These are phyloP conservation scores for Claviceps sp. DNA, from an alignment of 2,329 filamentous ascomycete species.

Conservation along the genomic window DNA sequence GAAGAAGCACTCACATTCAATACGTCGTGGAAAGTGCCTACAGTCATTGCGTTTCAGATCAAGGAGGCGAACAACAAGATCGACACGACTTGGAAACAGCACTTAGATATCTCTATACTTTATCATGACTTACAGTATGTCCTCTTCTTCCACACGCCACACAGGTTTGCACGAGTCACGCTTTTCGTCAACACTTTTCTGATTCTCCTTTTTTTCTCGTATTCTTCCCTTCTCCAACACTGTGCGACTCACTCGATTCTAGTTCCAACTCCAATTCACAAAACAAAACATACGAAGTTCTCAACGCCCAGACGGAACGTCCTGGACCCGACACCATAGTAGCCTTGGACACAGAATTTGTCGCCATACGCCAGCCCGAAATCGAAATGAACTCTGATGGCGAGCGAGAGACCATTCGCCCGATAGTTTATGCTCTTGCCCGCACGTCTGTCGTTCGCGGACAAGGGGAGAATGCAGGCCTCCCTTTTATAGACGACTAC, in stretches of 20 bases:
- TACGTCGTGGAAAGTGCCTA: conserved; percentile 82
- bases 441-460: conserved; percentile 83
- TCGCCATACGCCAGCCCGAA: conserved; percentile 81
- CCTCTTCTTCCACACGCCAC: not conserved
- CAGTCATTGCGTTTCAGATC: conserved; percentile 73
- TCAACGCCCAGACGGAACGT: conserved; percentile 46
- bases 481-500: conserved; percentile 94
- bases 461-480: conserved; percentile 59
- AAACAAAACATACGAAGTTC: conserved; percentile 43
- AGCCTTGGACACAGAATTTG: conserved; percentile 92
- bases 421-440: conserved; percentile 82
- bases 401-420: conserved; percentile 79
- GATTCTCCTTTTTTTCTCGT: not conserved
- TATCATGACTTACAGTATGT: conserved; percentile 54
- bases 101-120: conserved; percentile 70
- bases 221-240: not conserved
- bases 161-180: conserved; percentile 1
- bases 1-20: conserved; percentile 86
- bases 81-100: conserved; percentile 74
- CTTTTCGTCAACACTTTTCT: not conserved
- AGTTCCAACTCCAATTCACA: conserved; percentile 22
- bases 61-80: conserved; percentile 70
- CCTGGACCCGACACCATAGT: conserved; percentile 63
- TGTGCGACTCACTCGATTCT: conserved; percentile 3
- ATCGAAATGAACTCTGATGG: conserved; percentile 95